Evolutionary conservation across 2,329 filamentous ascomycete genomes (phyloP), one percentile per base, ranked within the genome.

Genomic region (Echinosphaeria canescens): DNA sequence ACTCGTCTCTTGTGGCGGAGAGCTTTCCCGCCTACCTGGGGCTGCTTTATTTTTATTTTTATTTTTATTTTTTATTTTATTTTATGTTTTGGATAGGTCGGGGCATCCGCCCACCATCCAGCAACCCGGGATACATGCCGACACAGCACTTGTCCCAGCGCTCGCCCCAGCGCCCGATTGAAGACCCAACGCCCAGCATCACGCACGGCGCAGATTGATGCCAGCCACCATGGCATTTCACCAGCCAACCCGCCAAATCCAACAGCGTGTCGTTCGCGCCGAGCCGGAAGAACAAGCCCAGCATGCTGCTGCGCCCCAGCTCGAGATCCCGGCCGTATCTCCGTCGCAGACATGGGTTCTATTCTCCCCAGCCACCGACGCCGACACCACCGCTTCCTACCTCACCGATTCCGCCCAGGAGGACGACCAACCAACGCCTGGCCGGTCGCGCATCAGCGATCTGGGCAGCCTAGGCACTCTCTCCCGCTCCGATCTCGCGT

Each of bases 291-390:
- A 44, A 13, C 49, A 51, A 10, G 17, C 6, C 17, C 17, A 6
- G 10, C 7, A 19, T 6, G 10, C 17, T 7, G 7, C 6, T 6
- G 10, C 17, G 17, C 10, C 17, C 10, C 7, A 6, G 10, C 10
- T 10, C 27, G 44, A 44, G 30, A 41, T 39, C 34, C 40, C 38
- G 23, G 51, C 69, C 31, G 69, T n/a, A n/a, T n/a, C 78, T 33
- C 75, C 84, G 36, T 75, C 79, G 10, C 75, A 88, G 48, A 85
- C 91, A 63, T 98, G 88, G 88, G 75, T 95, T 29, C 68, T 98
- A 35, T 98, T 98, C 56, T 79, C 82, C 6, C 80, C 80, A 2
- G 60, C 62, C 7, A 70, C 71, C 34, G 62, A 59, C 31, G 53
- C 57, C 18, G 51, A 50, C 25, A 63, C 60, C 4, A 73, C 75